Conservation (phyloP, 768 basidiomycete genomes). For the Pleurotus tuoliensis region DNA sequence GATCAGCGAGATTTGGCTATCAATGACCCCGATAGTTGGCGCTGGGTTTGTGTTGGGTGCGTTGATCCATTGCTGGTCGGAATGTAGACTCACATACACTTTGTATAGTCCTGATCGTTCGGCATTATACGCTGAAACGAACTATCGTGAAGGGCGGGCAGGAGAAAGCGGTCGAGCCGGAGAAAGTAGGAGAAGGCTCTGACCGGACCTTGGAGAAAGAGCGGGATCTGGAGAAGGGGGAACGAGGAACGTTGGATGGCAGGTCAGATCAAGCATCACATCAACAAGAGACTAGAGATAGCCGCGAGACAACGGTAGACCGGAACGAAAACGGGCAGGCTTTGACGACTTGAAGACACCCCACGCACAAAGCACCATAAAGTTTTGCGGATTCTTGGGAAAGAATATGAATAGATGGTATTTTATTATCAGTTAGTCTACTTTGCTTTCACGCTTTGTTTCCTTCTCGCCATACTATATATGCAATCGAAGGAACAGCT, state of each 20-base stretch:
- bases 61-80: constrained; percentile 10
- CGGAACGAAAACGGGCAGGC: not conserved
- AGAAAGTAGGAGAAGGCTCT: constrained; percentile 9
- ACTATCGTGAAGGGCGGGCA: constrained; percentile 37
- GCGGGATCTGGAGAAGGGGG: constrained; percentile 23
- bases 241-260: constrained; percentile 13
- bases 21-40: constrained; percentile 54
- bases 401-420: too few species aligned
- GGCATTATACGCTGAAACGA: constrained; percentile 57
- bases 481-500: too few species aligned
- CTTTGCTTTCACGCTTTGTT: too few species aligned
- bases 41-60: constrained; percentile 48
- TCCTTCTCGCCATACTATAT: too few species aligned
- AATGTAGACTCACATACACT: not conserved
- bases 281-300: not conserved
- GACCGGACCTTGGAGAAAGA: constrained; percentile 23
- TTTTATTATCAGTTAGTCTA: too few species aligned
- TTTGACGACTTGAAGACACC: too few species aligned
- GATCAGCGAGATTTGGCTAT: constrained; percentile 63
- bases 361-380: too few species aligned
- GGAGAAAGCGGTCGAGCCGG: constrained; percentile 18
- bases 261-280: not conserved
- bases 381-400: too few species aligned
- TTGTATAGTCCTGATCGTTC: constrained; percentile 47
- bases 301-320: not conserved